Conservation (phyloP, 345 rosid species). For the Populus pruinosa region DNA sequence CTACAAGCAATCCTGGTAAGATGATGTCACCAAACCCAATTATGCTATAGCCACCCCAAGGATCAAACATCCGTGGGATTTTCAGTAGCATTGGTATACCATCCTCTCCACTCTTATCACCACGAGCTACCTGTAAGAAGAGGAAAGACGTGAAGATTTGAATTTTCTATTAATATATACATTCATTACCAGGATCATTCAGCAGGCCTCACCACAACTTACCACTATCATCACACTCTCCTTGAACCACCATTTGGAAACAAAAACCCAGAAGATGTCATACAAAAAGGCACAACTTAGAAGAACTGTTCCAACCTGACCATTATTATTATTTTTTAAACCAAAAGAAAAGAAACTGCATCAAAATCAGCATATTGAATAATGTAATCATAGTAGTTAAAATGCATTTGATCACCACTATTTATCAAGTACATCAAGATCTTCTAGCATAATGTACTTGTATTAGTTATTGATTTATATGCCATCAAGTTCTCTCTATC, state of each 20-base stretch:
- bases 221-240: constrained; percentile 99
- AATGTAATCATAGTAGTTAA: neutral
- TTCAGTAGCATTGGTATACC: constrained; percentile 95
- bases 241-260: constrained; percentile 91
- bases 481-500: neutral
- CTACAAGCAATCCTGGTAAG: constrained; percentile 87
- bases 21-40: constrained; percentile 98
- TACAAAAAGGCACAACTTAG: constrained; percentile 92
- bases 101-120: constrained; percentile 90
- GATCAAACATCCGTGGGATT: constrained; percentile 96
- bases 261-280: constrained; percentile 98
- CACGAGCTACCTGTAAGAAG: constrained; percentile 82
- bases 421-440: neutral
- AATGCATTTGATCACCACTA: neutral
- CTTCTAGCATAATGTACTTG: neutral
- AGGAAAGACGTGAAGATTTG: neutral
- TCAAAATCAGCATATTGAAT: neutral
- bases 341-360: neutral
- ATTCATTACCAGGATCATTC: neutral
- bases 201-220: constrained; percentile 27
- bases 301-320: constrained; percentile 93
- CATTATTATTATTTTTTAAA: constrained; percentile 13
- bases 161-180: neutral
- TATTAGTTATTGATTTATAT: neutral
- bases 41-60: constrained; percentile 99